Evolutionary conservation across 2,329 filamentous ascomycete genomes (phyloP).

Genomic region (Pseudogymnoascus sp.): DNA sequence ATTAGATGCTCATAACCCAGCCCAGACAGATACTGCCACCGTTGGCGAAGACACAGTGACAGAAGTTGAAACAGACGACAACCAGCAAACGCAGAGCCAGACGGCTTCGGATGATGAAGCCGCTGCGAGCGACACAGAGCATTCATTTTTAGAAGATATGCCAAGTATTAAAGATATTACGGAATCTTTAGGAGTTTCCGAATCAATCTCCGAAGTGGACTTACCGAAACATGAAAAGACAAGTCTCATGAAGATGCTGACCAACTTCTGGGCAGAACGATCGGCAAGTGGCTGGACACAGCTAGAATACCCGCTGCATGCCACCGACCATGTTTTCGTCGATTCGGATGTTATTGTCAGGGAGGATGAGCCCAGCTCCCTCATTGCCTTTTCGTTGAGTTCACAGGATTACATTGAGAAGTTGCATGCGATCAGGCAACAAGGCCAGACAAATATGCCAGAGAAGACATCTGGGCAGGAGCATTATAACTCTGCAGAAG

Average conservation of each 20-base stretch:
- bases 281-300: slow-evolving; percentile 91
- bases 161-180: slow-evolving; percentile 56
- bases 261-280: slow-evolving; percentile 96
- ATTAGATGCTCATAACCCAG: background rate
- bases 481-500: slow-evolving; percentile 42
- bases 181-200: slow-evolving; percentile 45
- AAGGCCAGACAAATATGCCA: slow-evolving; percentile 35
- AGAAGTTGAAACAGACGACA: slow-evolving; percentile 36
- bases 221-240: slow-evolving; percentile 89
- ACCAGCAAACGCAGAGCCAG: slow-evolving; percentile 42
- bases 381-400: slow-evolving; percentile 86
- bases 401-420: slow-evolving; percentile 82
- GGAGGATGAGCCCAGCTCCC: slow-evolving; percentile 92
- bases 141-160: slow-evolving; percentile 59
- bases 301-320: slow-evolving; percentile 82
- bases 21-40: slow-evolving; percentile 22
- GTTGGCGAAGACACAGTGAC: slow-evolving; percentile 26
- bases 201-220: slow-evolving; percentile 57
- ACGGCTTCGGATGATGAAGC: slow-evolving; percentile 64
- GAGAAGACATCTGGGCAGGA: background rate
- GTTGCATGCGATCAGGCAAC: slow-evolving; percentile 56
- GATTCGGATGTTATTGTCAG: slow-evolving; percentile 96
- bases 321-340: slow-evolving; percentile 89
- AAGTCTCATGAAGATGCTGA: slow-evolving; percentile 89
- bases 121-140: slow-evolving; percentile 63